These are phyloP conservation scores for Solanum tarijense DNA, from an alignment of 257 asterid genomes.

Conservation along the genomic window DNA sequence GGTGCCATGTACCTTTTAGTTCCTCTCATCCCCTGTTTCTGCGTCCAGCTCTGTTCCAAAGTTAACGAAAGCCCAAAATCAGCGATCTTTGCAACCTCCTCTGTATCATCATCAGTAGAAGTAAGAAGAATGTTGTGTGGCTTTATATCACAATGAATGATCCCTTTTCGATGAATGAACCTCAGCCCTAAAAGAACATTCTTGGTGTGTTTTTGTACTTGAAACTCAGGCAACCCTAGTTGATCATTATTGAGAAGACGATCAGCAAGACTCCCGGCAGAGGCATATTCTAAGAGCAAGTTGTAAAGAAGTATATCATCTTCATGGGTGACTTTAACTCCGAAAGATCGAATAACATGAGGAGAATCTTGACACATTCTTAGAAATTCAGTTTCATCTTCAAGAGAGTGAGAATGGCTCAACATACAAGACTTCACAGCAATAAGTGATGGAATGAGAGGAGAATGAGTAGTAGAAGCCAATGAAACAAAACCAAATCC, in stretches of 20 bases:
- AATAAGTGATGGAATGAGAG: no score
- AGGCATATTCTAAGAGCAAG: background rate
- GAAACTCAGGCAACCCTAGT: background rate
- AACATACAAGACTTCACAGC: no score
- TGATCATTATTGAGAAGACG: background rate
- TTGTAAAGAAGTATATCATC: background rate
- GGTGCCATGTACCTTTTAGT: constrained; percentile 6
- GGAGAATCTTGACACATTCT: background rate
- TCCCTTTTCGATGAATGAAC: background rate
- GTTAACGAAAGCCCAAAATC: background rate
- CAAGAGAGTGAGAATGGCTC: background rate
- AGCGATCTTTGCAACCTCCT: background rate
- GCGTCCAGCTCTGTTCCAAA: background rate
- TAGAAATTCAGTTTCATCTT: background rate
- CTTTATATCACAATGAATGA: constrained; percentile 1
- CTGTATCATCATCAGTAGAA: background rate
- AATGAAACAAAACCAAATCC: background rate
- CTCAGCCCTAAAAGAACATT: background rate
- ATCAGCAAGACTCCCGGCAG: background rate
- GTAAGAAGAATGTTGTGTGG: background rate
- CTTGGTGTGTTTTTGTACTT: background rate
- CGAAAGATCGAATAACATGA: background rate
- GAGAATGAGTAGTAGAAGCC: background rate
- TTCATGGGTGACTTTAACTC: background rate
- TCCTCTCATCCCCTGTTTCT: background rate